Evolutionary conservation across 257 asterid genomes (phyloP).

Genomic region (Rhazya stricta): DNA sequence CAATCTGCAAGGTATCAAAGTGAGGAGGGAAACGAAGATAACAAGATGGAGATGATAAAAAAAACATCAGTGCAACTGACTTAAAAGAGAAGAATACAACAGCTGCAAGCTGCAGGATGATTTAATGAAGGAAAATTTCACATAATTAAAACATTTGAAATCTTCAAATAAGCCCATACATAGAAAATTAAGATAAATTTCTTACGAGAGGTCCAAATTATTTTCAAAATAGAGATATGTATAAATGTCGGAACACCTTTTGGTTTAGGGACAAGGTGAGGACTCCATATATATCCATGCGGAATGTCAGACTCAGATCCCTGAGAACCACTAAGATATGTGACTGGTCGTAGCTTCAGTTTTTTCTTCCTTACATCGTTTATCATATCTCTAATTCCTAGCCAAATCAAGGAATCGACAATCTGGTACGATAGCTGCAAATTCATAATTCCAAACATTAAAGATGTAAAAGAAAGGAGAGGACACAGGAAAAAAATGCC

Average conservation of each 20-base stretch:
- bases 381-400: slow-evolving; percentile 92
- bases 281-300: slow-evolving; percentile 96
- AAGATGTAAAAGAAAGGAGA: slow-evolving; percentile 4
- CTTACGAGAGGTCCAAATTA: not conserved
- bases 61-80: slow-evolving; percentile 2
- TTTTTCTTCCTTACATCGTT: slow-evolving; percentile 87
- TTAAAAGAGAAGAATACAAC: not conserved
- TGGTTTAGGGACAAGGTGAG: slow-evolving; percentile 97
- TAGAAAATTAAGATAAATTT: not conserved
- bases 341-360: slow-evolving; percentile 82
- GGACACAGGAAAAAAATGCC: not conserved
- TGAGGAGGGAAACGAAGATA: slow-evolving; percentile 16
- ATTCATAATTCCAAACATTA: slow-evolving; percentile 33
- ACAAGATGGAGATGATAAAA: slow-evolving; percentile 17
- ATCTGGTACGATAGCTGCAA: slow-evolving; percentile 96
- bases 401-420: slow-evolving; percentile 94
- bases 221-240: not conserved
- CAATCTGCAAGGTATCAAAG: slow-evolving; percentile 63
- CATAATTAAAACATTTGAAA: not conserved
- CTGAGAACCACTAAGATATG: slow-evolving; percentile 90
- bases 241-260: slow-evolving; percentile 52
- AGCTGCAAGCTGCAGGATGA: not conserved
- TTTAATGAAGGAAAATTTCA: not conserved
- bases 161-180: not conserved
- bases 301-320: slow-evolving; percentile 80